These are phyloP conservation scores for Ceratobasidium sp. DNA, from an alignment of 1,284 basidiomycete genomes.

Conservation along the genomic window DNA sequence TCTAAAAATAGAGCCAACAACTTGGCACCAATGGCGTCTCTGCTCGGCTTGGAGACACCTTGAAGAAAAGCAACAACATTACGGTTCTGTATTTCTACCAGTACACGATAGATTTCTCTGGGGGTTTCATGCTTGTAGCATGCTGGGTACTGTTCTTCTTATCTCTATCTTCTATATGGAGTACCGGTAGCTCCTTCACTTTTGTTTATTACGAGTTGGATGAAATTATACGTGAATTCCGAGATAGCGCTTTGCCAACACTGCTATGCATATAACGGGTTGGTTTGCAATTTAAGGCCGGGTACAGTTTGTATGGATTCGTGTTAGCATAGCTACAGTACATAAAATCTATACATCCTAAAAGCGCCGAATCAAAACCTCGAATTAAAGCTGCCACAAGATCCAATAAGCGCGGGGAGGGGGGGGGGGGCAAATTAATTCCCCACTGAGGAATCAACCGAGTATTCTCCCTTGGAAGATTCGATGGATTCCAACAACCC, in stretches of 20 bases:
- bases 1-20: not conserved
- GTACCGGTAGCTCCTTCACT: not conserved
- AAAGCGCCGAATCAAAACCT: too few species aligned
- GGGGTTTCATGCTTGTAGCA: not conserved
- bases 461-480: constrained; percentile 21
- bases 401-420: too few species aligned
- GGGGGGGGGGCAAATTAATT: too few species aligned
- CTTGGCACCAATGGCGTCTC: not conserved
- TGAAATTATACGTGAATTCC: not conserved
- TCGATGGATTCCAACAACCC: constrained; percentile 34
- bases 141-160: not conserved
- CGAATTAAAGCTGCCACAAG: too few species aligned
- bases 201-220: not conserved
- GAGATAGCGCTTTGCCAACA: not conserved
- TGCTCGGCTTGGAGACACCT: not conserved
- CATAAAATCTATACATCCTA: too few species aligned
- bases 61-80: not conserved
- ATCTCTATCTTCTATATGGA: not conserved
- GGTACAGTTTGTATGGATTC: not conserved
- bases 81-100: not conserved
- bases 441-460: constrained; percentile 3
- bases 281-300: too few species aligned
- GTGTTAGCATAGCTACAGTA: not conserved
- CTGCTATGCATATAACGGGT: not conserved
- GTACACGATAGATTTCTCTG: not conserved